Percentiles rank a stretch among this genome's conserved stretches.
Evolutionary conservation across 768 basidiomycete genomes (phyloP).

Genomic region (Boletus subparvulus): DNA sequence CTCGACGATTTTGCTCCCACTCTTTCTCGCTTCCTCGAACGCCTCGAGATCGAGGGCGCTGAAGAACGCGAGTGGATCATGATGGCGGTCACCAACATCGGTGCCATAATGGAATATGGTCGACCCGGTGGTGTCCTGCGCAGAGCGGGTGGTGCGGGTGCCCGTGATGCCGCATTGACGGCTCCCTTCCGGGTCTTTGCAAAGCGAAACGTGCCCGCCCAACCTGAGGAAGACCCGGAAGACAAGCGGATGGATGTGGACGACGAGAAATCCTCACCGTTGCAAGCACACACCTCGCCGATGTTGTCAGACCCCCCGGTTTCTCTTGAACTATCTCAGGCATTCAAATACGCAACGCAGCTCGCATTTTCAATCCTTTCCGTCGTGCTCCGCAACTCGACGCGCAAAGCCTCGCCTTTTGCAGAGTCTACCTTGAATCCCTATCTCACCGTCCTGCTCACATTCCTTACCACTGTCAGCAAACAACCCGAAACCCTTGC

Average conservation of each 20-base stretch:
- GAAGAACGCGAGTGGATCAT: conserved; percentile 93
- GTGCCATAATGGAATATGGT: conserved; percentile 86
- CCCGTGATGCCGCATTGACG: conserved; percentile 36
- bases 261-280: conserved; percentile 38
- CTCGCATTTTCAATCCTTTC: conserved; percentile 79
- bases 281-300: conserved; percentile 25
- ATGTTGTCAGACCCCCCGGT: conserved; percentile 29
- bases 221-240: conserved; percentile 39
- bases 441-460: conserved; percentile 82
- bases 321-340: conserved; percentile 51
- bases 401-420: conserved; percentile 58
- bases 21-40: conserved; percentile 83
- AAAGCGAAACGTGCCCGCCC: conserved; percentile 40
- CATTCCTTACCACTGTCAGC: conserved; percentile 79
- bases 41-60: conserved; percentile 76
- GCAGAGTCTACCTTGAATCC: conserved; percentile 68
- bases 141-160: conserved; percentile 51
- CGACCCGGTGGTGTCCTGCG: conserved; percentile 67
- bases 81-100: conserved; percentile 88
- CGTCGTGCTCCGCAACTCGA: conserved; percentile 63
- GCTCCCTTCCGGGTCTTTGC: conserved; percentile 50
- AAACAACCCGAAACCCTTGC: conserved; percentile 61
- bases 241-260: conserved; percentile 68
- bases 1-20: conserved; percentile 87
- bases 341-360: conserved; percentile 74